Evolutionary conservation across 2,329 filamentous ascomycete species (phyloP).

Genomic region (Exophiala phaeomuriformis): DNA sequence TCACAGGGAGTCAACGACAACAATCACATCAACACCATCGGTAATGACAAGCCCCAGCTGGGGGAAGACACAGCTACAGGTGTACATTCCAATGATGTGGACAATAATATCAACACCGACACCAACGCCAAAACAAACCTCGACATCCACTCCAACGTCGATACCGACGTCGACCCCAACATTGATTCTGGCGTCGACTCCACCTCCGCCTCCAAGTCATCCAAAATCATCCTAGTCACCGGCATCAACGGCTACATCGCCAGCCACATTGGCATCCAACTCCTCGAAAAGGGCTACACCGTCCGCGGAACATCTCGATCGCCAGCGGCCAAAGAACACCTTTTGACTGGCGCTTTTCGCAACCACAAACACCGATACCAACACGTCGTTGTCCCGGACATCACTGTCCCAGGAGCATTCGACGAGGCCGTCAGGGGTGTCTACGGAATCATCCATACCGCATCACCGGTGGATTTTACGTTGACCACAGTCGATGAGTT

Average conservation of each 20-base stretch:
- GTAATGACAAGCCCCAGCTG: too few relatives aligned
- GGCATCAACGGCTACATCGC: conserved; percentile 40
- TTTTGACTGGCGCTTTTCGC: conserved; percentile 28
- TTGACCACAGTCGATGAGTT: conserved; percentile 24
- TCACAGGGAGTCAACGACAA: too few relatives aligned
- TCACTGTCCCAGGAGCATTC: conserved; percentile 33
- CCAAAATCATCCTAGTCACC: conserved; percentile 32
- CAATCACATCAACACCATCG: too few relatives aligned
- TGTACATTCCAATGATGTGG: too few relatives aligned
- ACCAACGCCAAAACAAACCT: background rate
- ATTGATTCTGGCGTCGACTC: too few relatives aligned
- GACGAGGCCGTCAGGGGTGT: conserved; percentile 33
- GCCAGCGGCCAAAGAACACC: conserved; percentile 10
- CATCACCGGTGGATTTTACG: conserved; percentile 23
- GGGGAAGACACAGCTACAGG: too few relatives aligned
- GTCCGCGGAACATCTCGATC: conserved; percentile 38
- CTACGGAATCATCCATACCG: conserved; percentile 24
- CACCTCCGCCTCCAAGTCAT: too few relatives aligned
- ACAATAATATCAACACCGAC: too few relatives aligned
- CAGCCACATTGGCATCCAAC: conserved; percentile 32
- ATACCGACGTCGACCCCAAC: too few relatives aligned
- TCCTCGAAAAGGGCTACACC: conserved; percentile 35
- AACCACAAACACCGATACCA: conserved; percentile 32
- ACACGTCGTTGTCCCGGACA: conserved; percentile 33
- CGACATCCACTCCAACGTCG: background rate